Percentiles rank a stretch among this genome's conserved stretches.
These are phyloP conservation scores for Ascochyta clinopodiicola DNA, from an alignment of 2,329 filamentous ascomycete species.

Conservation along the genomic window DNA sequence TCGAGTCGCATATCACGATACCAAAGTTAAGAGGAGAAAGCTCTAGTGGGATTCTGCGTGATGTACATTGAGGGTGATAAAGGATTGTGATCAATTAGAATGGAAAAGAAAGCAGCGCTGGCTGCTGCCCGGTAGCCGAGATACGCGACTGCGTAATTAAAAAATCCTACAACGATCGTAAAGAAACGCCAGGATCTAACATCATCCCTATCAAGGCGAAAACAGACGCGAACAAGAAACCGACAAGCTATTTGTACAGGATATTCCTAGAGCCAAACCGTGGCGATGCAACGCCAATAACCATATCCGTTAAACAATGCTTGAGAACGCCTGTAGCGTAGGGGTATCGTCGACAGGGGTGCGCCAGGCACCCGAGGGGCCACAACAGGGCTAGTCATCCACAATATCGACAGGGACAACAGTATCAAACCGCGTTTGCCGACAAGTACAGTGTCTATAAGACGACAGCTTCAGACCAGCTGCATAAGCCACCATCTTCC, in stretches of 20 bases:
- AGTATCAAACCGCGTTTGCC: slow-evolving; percentile 7
- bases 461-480: slow-evolving; percentile 39
- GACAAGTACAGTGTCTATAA: slow-evolving; percentile 14
- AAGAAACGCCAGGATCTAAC: slow-evolving; percentile 17
- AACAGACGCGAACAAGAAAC: slow-evolving; percentile 16
- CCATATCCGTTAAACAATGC: slow-evolving; percentile 27
- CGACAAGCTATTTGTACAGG: slow-evolving; percentile 42
- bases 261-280: slow-evolving; percentile 39
- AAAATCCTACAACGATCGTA: neutral
- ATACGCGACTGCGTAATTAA: slow-evolving; percentile 9
- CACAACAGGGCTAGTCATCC: slow-evolving; percentile 11
- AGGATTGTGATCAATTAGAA: neutral
- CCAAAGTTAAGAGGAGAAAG: too few relatives aligned
- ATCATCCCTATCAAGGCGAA: slow-evolving; percentile 9
- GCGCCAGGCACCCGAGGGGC: slow-evolving; percentile 22
- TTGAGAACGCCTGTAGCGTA: slow-evolving; percentile 14
- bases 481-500: slow-evolving; percentile 38
- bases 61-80: neutral
- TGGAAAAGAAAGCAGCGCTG: slow-evolving; percentile 1
- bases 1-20: neutral
- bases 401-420: neutral
- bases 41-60: too few relatives aligned
- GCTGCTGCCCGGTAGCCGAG: slow-evolving; percentile 6
- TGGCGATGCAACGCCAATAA: slow-evolving; percentile 26
- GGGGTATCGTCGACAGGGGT: slow-evolving; percentile 22